Percentiles rank a stretch among this genome's conserved stretches.
Evolutionary conservation across 805 yeast species (phyloP).

Genomic region (Yamadazyma nakazawae): DNA sequence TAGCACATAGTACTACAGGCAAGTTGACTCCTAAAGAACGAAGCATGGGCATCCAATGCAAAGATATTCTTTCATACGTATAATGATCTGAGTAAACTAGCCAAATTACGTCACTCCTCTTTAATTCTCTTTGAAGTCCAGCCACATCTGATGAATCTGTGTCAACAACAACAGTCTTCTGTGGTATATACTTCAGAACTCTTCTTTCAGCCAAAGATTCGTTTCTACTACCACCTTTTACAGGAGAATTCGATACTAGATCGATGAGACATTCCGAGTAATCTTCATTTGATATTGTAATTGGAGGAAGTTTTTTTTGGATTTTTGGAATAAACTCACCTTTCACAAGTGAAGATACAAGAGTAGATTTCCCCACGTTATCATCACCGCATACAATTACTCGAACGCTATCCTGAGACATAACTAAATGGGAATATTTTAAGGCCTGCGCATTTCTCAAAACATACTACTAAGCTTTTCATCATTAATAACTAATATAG

Average conservation of each 20-base stretch:
- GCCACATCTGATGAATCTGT: slow-evolving; percentile 67
- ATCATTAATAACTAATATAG: slow-evolving; percentile 4
- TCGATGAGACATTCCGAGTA: slow-evolving; percentile 45
- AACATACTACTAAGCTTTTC: slow-evolving; percentile 1
- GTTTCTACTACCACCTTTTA: slow-evolving; percentile 6
- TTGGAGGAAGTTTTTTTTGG: slow-evolving; percentile 77
- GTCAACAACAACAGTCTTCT: slow-evolving; percentile 71
- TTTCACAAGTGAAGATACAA: slow-evolving; percentile 77
- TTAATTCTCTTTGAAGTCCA: slow-evolving; percentile 64
- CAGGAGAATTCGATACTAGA: slow-evolving; percentile 14
- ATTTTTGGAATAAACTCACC: slow-evolving; percentile 75
- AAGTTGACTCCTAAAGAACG: slow-evolving; percentile 90
- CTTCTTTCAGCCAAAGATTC: slow-evolving; percentile 9
- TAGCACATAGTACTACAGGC: slow-evolving; percentile 89
- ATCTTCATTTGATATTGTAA: slow-evolving; percentile 67
- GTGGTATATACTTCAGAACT: slow-evolving; percentile 33
- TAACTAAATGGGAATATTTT: background rate
- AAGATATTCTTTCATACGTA: slow-evolving; percentile 85
- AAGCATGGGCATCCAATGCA: slow-evolving; percentile 93
- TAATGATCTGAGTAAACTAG: slow-evolving; percentile 92
- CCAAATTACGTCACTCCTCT: slow-evolving; percentile 89
- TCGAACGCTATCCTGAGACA: slow-evolving; percentile 45
- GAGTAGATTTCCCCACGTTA: slow-evolving; percentile 79
- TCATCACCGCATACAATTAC: slow-evolving; percentile 95
- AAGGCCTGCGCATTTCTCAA: background rate